Conservation (phyloP, 371 early-diverging fungal genomes). For the Apophysomyces ossiformis region DNA sequence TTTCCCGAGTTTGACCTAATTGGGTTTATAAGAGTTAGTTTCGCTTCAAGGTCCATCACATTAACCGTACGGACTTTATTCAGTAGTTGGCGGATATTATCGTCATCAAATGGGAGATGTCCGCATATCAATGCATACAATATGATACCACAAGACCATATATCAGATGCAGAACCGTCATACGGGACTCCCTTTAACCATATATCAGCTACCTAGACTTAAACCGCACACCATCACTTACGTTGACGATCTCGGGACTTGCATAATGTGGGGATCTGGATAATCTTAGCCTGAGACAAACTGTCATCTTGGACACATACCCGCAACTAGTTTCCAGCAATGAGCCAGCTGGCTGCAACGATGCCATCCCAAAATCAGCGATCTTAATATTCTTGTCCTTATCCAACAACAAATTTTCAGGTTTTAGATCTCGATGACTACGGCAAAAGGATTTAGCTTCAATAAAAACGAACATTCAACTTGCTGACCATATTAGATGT, state of each 20-base stretch:
- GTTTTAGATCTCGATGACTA: constrained; percentile 98
- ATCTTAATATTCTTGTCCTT: constrained; percentile 74
- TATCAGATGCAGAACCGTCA: constrained; percentile 85
- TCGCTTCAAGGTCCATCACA: neutral
- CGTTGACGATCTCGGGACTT: constrained; percentile 90
- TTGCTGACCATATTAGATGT: constrained; percentile 82
- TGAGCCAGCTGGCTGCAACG: constrained; percentile 69
- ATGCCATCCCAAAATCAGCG: constrained; percentile 91
- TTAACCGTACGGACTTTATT: constrained; percentile 54
- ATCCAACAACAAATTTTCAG: constrained; percentile 94
- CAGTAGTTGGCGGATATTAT: constrained; percentile 79
- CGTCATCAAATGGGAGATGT: constrained; percentile 93
- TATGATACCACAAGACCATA: constrained; percentile 95
- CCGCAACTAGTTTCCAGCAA: constrained; percentile 86
- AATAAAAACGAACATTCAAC: neutral
- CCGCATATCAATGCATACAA: constrained; percentile 89
- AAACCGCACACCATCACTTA: constrained; percentile 22
- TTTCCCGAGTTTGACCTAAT: constrained; percentile 63
- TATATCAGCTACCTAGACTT: neutral
- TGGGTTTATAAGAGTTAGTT: neutral
- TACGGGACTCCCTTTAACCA: constrained; percentile 71
- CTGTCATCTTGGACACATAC: constrained; percentile 32
- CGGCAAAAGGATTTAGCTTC: neutral
- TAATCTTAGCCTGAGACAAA: constrained; percentile 42
- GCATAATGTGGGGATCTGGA: constrained; percentile 88